Evolutionary conservation across 257 asterid genomes (phyloP).

Genomic region (Solanum tacnaense): DNA sequence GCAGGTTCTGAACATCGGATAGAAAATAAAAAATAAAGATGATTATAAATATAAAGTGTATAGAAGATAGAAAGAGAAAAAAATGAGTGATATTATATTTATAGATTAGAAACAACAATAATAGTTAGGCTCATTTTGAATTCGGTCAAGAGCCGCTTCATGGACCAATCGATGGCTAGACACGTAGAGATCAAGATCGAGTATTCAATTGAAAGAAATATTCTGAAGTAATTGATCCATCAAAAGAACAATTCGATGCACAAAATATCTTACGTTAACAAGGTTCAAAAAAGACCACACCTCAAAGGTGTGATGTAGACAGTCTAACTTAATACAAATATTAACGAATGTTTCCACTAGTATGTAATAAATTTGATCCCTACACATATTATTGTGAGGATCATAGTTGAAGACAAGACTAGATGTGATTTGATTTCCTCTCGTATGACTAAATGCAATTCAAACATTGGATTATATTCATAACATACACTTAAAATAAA

Average conservation of each 20-base stretch:
- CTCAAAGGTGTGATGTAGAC: background rate
- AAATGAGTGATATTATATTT: too few relatives aligned
- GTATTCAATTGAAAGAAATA: background rate
- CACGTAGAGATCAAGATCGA: background rate
- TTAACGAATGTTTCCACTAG: too few relatives aligned
- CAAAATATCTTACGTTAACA: rapidly evolving
- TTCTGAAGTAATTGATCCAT: too few relatives aligned
- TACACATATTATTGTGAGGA: background rate
- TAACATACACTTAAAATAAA: background rate
- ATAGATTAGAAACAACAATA: background rate
- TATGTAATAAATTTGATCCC: background rate
- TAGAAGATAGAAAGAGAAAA: too few relatives aligned
- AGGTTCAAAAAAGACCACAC: rapidly evolving
- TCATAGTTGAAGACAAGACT: background rate
- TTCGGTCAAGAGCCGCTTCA: background rate
- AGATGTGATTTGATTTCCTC: background rate
- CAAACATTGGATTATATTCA: background rate
- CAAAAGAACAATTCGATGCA: too few relatives aligned
- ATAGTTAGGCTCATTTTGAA: background rate
- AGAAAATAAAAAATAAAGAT: too few relatives aligned
- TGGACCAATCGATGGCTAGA: background rate
- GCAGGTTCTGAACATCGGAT: too few relatives aligned
- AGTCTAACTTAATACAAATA: too few relatives aligned
- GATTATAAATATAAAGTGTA: too few relatives aligned
- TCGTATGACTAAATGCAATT: background rate